Conservation (phyloP, 148 eudicot genomes). For the Camellia sinensis region DNA sequence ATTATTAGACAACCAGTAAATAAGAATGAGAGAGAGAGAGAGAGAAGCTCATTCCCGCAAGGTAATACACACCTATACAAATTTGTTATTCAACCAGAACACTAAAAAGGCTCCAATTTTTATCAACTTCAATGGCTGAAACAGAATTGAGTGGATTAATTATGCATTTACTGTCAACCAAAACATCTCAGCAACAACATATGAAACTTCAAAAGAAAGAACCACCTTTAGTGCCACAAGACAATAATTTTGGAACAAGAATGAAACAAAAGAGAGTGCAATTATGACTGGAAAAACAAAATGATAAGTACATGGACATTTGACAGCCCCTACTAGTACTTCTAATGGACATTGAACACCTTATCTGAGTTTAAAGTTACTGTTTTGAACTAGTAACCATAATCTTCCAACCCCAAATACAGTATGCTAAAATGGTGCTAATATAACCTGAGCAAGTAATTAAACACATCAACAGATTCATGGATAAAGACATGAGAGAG, state of each 20-base stretch:
- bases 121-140: neutral
- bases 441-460: neutral
- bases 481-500: neutral
- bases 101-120: neutral
- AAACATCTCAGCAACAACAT: neutral
- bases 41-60: neutral
- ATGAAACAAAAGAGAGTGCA: neutral
- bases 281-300: no score
- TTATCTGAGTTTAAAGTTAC: neutral
- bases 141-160: neutral
- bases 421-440: neutral
- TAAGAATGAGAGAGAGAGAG: neutral
- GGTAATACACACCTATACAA: neutral
- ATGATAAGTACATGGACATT: neutral
- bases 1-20: neutral
- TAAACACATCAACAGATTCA: neutral
- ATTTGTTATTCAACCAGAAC: neutral
- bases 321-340: neutral
- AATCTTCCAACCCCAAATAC: neutral
- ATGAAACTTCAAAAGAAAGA: conserved; percentile 1
- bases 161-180: neutral
- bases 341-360: neutral
- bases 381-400: neutral
- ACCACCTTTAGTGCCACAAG: neutral
- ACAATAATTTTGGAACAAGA: neutral